Evolutionary conservation across 2,329 filamentous ascomycete genomes (phyloP).

Genomic region (Alternaria burnsii): DNA sequence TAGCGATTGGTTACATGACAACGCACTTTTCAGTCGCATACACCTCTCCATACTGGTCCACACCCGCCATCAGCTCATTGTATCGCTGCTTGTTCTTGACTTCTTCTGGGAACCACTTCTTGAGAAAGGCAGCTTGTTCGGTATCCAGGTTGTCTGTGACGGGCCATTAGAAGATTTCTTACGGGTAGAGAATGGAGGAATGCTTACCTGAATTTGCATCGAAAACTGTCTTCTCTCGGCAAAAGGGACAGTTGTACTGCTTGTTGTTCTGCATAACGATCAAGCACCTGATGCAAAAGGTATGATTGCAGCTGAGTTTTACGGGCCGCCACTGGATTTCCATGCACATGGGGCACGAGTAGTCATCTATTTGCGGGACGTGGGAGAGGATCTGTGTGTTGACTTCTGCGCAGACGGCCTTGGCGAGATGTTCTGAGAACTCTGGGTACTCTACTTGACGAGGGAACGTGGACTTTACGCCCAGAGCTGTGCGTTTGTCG

Average conservation of each 20-base stretch:
- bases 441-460: constrained; percentile 64
- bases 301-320: constrained; percentile 75
- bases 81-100: constrained; percentile 65
- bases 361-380: constrained; percentile 85
- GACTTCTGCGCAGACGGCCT: constrained; percentile 77
- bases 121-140: constrained; percentile 72
- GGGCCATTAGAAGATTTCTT: neutral
- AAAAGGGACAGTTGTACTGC: constrained; percentile 77
- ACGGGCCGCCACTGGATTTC: constrained; percentile 83
- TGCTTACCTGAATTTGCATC: constrained; percentile 70
- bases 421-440: constrained; percentile 72
- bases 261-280: constrained; percentile 78
- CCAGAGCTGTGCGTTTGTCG: constrained; percentile 82
- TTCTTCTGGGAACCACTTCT: constrained; percentile 81
- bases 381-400: constrained; percentile 74
- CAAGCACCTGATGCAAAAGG: constrained; percentile 86
- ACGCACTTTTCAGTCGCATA: constrained; percentile 67
- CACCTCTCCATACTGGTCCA: constrained; percentile 73
- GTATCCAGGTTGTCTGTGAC: constrained; percentile 72
- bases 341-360: constrained; percentile 82
- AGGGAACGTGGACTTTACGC: constrained; percentile 71
- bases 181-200: constrained; percentile 1
- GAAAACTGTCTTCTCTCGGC: constrained; percentile 75
- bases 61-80: constrained; percentile 78
- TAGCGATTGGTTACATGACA: constrained; percentile 61